Percentiles rank a stretch among this genome's conserved stretches.
phyloP scores from a whole-genome alignment of 176 grass and related monocot genomes.

The Aegilops umbellulata region DNA sequence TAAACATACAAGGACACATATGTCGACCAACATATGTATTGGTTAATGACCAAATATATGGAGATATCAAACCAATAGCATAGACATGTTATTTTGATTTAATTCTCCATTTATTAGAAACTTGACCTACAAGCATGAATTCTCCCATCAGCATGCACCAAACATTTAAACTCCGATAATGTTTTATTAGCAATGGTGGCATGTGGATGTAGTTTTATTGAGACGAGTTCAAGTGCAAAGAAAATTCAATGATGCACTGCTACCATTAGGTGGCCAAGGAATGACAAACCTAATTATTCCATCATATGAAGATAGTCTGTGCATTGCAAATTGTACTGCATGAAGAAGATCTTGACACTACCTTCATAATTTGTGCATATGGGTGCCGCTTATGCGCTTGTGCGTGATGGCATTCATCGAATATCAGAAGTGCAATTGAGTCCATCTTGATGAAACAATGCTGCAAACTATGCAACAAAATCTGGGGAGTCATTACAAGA shows the following conservation, averaged over 20 bases:
- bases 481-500: constrained; percentile 92
- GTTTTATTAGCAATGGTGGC: not conserved
- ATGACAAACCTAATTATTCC: constrained; percentile 1
- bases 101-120: constrained; percentile 18
- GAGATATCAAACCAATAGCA: too few species aligned
- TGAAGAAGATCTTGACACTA: constrained; percentile 23
- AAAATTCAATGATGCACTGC: not conserved
- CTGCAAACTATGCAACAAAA: constrained; percentile 73
- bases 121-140: not conserved
- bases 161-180: not conserved
- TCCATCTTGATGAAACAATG: constrained; percentile 94
- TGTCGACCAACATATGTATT: too few species aligned
- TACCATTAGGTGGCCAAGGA: constrained; percentile 1
- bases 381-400: constrained; percentile 71
- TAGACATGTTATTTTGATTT: not conserved
- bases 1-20: too few species aligned
- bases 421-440: constrained; percentile 76
- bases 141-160: constrained; percentile 2
- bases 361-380: constrained; percentile 98
- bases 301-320: constrained; percentile 12
- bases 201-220: not conserved
- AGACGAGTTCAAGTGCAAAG: not conserved
- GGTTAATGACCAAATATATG: too few species aligned
- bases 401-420: constrained; percentile 96
- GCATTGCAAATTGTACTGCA: constrained; percentile 3